Evolutionary conservation across 345 rosid genomes (phyloP).

Genomic region (Populus tremula): DNA sequence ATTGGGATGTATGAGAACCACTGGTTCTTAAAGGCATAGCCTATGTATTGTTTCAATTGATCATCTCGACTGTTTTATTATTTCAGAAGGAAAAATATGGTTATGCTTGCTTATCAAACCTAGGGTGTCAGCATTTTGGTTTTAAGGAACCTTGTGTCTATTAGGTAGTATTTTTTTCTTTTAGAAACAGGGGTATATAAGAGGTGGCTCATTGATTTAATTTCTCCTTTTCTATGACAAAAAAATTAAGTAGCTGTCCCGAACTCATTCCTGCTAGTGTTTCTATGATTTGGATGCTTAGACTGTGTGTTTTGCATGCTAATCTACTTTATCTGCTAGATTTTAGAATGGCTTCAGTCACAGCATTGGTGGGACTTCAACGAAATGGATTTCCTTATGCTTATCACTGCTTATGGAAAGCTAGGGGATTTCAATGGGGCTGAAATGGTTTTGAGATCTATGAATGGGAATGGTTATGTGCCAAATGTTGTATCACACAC

Average conservation of each 20-base stretch:
- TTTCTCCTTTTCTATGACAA: neutral
- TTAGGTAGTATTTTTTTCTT: too few relatives aligned
- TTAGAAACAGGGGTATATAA: neutral
- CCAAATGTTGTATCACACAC: constrained; percentile 82
- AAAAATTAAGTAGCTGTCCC: neutral
- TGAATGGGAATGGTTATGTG: constrained; percentile 66
- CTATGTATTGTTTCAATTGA: too few relatives aligned
- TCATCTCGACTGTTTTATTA: too few relatives aligned
- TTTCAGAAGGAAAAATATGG: too few relatives aligned
- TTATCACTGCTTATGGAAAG: constrained; percentile 86
- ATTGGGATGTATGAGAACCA: too few relatives aligned
- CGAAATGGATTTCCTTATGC: constrained; percentile 86
- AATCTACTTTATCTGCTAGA: constrained; percentile 40
- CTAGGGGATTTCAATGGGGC: constrained; percentile 80
- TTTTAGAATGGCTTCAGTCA: constrained; percentile 86
- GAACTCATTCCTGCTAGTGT: neutral
- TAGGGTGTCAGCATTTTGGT: neutral
- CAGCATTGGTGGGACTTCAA: constrained; percentile 88
- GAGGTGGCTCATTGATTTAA: neutral
- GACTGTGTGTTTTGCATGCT: neutral
- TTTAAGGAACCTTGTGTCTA: neutral
- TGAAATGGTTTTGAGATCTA: constrained; percentile 61
- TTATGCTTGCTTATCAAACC: too few relatives aligned
- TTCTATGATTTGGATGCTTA: neutral
- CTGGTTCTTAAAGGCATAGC: too few relatives aligned